Base-by-base conservation (phyloP, 371 early-diverging fungal genomes). In the Mortierella sp. region DNA sequence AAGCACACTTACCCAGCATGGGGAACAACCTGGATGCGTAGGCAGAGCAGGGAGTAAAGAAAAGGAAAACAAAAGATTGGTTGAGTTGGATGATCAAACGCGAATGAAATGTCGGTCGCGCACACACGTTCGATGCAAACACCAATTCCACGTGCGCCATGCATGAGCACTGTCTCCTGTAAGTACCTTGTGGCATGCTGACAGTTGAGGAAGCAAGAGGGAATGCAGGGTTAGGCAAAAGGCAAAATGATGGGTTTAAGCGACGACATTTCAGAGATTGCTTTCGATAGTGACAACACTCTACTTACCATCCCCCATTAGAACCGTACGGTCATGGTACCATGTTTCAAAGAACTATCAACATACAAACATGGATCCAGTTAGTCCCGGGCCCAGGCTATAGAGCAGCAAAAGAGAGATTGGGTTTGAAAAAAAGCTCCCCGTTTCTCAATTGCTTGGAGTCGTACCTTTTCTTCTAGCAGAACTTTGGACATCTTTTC, bases 301-400 rank as follows among this genome's bases (percentile, higher is more conserved):
- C 22, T 49, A 34, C 69, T 71, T 80, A 81, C 82, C 84, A 57
- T 87, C 88, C 40, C 72, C 81, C 27, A 87, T 74, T 2, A 81
- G 78, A 27, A 78, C 79, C 10, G 80, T 55, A 12, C 74, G 74
- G 4, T 55, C 22, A 50, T 63, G 63, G 46, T 73, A 59, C 74
- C 74, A 71, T 19, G 72, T 71, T 31, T 62, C 59, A 21, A 67
- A 72, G 28, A 71, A 71, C 72, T 70, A 57, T 14, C 31, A 46
- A 29, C 28, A 52, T n/a, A 34, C 24, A 45, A 25, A 34, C 27
- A n/a, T 10, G 16, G 41, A 16, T 41, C n/a, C 41, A 41, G 41
- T 41, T 16, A 41, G 41, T 41, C 41, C 34, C 7, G 10, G 4
- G 34, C 10, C 10, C 10, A 4, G 34, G 4, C 10, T 34, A 34